Evolutionary conservation across 106 monocot genomes (phyloP).

Genomic region (Dendrobium nobile): DNA sequence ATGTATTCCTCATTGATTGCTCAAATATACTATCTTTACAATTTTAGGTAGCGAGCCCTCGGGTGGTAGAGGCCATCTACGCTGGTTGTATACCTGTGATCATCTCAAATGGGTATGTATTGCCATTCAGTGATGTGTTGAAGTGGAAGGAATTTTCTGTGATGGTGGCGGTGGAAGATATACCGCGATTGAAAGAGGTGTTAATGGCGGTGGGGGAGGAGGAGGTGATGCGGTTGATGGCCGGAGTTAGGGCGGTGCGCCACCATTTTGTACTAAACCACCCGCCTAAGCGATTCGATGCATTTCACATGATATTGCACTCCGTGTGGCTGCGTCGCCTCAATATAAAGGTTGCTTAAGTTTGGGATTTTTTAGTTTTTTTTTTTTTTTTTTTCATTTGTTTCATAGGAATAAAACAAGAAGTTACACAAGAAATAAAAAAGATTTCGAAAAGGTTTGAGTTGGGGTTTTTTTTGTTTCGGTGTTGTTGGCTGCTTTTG

Average conservation of each 20-base stretch:
- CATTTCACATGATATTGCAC: conserved; percentile 62
- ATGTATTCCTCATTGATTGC: too few species aligned
- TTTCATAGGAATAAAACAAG: too few species aligned
- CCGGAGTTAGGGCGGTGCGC: conserved; percentile 31
- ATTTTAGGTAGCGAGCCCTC: conserved; percentile 63
- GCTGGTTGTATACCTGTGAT: conserved; percentile 61
- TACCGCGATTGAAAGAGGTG: conserved; percentile 43
- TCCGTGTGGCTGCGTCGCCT: conserved; percentile 62
- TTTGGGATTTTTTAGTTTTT: too few species aligned
- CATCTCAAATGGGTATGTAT: conserved; percentile 40
- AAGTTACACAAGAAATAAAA: too few species aligned
- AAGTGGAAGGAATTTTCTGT: conserved; percentile 63
- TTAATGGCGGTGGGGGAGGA: conserved; percentile 22
- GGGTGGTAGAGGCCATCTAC: conserved; percentile 63
- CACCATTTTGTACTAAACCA: conserved; percentile 48
- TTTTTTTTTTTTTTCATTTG: too few species aligned
- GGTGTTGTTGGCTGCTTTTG: too few species aligned
- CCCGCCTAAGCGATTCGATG: conserved; percentile 49
- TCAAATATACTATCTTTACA: too few species aligned
- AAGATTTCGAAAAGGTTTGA: too few species aligned
- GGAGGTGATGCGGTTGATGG: conserved; percentile 37
- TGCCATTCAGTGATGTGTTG: conserved; percentile 63
- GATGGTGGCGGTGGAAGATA: conserved; percentile 25
- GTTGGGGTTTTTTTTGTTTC: too few species aligned
- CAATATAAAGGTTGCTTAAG: conserved; percentile 17